Conservation (phyloP, 2,329 filamentous ascomycete genomes). For the Sporothrix phasma region DNA sequence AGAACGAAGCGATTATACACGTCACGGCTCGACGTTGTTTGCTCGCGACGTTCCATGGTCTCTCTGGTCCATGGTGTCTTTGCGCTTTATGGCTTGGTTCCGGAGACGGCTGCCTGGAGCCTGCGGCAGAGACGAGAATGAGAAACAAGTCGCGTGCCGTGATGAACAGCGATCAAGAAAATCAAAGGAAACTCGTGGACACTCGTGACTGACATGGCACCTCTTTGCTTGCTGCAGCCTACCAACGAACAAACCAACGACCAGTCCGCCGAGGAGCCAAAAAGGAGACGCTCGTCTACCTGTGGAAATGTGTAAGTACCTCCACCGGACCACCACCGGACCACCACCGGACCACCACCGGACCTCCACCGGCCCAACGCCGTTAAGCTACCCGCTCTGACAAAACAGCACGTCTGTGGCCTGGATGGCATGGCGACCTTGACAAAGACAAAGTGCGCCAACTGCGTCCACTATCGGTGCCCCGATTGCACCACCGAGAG, state of each 20-base stretch:
- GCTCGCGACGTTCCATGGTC: too few species aligned
- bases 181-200: background rate
- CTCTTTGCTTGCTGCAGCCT: background rate
- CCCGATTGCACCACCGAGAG: constrained; percentile 14
- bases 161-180: background rate
- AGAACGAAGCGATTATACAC: too few species aligned
- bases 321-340: too few species aligned
- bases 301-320: constrained; percentile 14
- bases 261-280: background rate
- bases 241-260: background rate
- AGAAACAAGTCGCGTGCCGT: background rate
- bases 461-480: constrained; percentile 18
- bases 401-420: constrained; percentile 16
- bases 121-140: too few species aligned
- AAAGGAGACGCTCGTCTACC: constrained; percentile 4
- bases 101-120: too few species aligned
- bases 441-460: constrained; percentile 14
- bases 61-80: too few species aligned
- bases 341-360: too few species aligned
- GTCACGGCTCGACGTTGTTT: too few species aligned
- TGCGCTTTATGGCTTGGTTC: too few species aligned
- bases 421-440: constrained; percentile 15
- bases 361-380: too few species aligned
- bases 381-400: too few species aligned
- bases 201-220: background rate